Evolutionary conservation across 768 basidiomycete genomes (phyloP).

Genomic region (Pholiota conissans): DNA sequence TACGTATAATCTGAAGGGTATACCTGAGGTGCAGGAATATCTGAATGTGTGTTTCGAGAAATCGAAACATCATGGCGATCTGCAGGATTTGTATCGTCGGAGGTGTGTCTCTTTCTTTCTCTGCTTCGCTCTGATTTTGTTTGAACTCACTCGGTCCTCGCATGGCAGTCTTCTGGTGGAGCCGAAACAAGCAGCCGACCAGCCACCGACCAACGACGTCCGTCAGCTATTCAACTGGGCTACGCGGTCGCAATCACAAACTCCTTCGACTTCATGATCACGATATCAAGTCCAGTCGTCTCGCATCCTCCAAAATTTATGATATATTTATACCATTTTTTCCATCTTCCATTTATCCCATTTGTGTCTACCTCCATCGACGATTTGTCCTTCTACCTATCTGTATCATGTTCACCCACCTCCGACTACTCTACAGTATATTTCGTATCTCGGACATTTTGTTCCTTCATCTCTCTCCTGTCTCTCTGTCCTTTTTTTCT

Average conservation of each 20-base stretch:
- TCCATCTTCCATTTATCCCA: too few species aligned
- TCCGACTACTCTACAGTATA: too few species aligned
- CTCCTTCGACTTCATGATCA: constrained; percentile 27
- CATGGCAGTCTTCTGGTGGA: constrained; percentile 71
- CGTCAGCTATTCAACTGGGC: constrained; percentile 83
- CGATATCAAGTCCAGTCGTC: not conserved
- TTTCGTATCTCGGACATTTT: too few species aligned
- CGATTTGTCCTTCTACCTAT: constrained; percentile 21
- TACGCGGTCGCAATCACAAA: constrained; percentile 52
- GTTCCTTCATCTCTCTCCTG: too few species aligned
- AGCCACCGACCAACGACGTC: constrained; percentile 63
- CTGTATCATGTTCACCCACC: constrained; percentile 7
- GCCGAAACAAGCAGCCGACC: constrained; percentile 78
- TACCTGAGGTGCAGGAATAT: constrained; percentile 86
- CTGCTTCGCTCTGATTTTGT: constrained; percentile 10
- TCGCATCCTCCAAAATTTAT: constrained; percentile 15
- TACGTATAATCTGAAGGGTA: constrained; percentile 81
- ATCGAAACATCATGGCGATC: constrained; percentile 74
- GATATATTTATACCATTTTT: constrained; percentile 32
- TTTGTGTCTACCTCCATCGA: too few species aligned
- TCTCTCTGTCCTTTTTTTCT: too few species aligned
- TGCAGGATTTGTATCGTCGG: constrained; percentile 83
- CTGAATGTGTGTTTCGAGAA: constrained; percentile 73
- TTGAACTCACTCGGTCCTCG: not conserved
- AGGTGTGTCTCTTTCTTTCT: constrained; percentile 49